These are phyloP conservation scores for Waltergamsia citrina DNA, from an alignment of 2,329 filamentous ascomycete species.

Conservation along the genomic window DNA sequence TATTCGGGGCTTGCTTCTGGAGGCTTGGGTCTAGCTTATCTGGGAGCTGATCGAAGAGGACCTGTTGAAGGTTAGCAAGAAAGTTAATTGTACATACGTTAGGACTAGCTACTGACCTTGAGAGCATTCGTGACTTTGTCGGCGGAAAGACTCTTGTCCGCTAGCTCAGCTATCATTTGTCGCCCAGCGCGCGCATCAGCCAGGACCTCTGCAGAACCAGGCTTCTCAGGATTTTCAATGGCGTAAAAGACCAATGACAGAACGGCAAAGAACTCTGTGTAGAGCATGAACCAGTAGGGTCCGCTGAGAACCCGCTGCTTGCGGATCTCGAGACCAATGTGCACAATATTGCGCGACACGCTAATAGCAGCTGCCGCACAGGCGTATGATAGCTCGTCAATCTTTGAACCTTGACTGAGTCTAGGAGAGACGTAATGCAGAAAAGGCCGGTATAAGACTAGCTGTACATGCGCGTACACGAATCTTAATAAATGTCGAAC, in stretches of 20 bases:
- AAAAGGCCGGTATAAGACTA: constrained; percentile 76
- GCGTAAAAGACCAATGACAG: constrained; percentile 73
- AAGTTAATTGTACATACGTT: constrained; percentile 9
- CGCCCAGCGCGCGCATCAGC: constrained; percentile 79
- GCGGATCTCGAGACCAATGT: constrained; percentile 71
- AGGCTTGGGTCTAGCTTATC: constrained; percentile 52
- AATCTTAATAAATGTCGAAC: constrained; percentile 70
- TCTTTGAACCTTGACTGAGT: constrained; percentile 40
- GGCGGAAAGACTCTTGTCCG: constrained; percentile 78
- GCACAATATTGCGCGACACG: constrained; percentile 64
- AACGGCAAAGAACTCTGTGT: constrained; percentile 75
- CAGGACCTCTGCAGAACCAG: constrained; percentile 68
- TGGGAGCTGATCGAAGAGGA: constrained; percentile 76
- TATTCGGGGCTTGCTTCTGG: constrained; percentile 29
- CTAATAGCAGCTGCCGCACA: constrained; percentile 55
- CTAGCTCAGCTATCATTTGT: constrained; percentile 69
- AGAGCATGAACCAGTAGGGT: constrained; percentile 81
- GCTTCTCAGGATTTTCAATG: constrained; percentile 68
- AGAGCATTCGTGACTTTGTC: constrained; percentile 75
- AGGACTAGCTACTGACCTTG: constrained; percentile 36
- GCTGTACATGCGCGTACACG: constrained; percentile 74
- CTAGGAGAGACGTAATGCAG: constrained; percentile 71
- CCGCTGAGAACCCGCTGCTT: constrained; percentile 67
- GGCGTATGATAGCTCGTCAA: constrained; percentile 72
- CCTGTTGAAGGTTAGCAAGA: constrained; percentile 31